A percentile compares a stretch with the other conserved stretches of the same genome.
phyloP scores from a whole-genome alignment of 257 asterid species.

The Solanum lycopersicoides region DNA sequence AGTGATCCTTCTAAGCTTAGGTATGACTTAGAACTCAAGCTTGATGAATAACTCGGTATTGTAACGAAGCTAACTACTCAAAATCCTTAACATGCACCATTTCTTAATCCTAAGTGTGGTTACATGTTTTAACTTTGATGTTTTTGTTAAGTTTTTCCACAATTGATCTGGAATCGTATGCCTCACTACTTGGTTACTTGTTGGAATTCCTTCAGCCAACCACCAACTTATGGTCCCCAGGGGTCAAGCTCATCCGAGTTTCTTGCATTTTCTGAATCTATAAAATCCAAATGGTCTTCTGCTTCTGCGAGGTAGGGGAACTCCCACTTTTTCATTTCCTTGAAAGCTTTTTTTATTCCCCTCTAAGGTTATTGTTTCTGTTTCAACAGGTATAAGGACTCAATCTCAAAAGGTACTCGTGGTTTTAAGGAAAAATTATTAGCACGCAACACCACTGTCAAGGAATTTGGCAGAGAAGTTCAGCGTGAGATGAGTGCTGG shows the following conservation, averaged over 20 bases:
- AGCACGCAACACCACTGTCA: slow-evolving; percentile 49
- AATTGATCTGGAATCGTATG: not conserved
- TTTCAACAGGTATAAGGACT: slow-evolving; percentile 45
- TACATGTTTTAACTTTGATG: not conserved
- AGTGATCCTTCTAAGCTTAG: slow-evolving; percentile 17
- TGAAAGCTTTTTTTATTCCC: not conserved
- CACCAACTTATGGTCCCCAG: slow-evolving; percentile 13
- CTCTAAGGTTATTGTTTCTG: not conserved
- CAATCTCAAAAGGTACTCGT: slow-evolving; percentile 48
- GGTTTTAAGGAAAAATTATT: slow-evolving; percentile 52
- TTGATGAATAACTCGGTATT: not conserved
- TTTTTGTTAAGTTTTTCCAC: not conserved
- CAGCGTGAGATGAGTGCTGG: slow-evolving; percentile 65
- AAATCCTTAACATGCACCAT: not conserved
- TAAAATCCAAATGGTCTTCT: slow-evolving; percentile 40
- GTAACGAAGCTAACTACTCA: not conserved
- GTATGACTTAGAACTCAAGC: slow-evolving; percentile 10
- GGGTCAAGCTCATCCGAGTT: slow-evolving; percentile 45
- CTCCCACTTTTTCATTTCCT: not conserved
- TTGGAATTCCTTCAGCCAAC: slow-evolving; percentile 6
- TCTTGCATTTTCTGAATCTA: slow-evolving; percentile 44
- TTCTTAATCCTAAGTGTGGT: not conserved
- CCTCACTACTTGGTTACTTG: not conserved
- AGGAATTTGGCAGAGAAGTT: slow-evolving; percentile 53
- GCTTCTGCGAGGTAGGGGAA: slow-evolving; percentile 48